A percentile compares a stretch with the other conserved stretches of the same genome.
Evolutionary conservation across 805 yeast genomes (phyloP).

Genomic region (Yamadazyma sp.): DNA sequence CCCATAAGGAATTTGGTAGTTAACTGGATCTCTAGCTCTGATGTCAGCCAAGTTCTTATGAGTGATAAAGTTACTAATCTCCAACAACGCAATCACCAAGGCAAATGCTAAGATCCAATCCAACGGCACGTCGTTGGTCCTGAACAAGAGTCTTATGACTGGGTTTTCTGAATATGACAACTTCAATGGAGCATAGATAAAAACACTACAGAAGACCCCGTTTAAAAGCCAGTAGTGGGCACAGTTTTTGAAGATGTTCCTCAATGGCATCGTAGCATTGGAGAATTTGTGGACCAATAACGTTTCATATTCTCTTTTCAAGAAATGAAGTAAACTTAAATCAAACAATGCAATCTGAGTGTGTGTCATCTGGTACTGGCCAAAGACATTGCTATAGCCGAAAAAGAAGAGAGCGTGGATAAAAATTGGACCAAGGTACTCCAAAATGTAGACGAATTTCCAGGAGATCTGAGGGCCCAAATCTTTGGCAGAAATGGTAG

Average conservation of each 20-base stretch:
- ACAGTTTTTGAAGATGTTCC: slow-evolving; percentile 84
- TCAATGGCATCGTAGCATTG: slow-evolving; percentile 86
- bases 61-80: slow-evolving; percentile 68
- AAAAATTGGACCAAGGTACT: slow-evolving; percentile 86
- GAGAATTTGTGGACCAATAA: slow-evolving; percentile 82
- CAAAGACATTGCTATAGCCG: slow-evolving; percentile 21
- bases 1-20: slow-evolving; percentile 74
- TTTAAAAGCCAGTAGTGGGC: slow-evolving; percentile 91
- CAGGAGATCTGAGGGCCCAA: slow-evolving; percentile 91
- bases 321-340: slow-evolving; percentile 69
- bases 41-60: slow-evolving; percentile 66
- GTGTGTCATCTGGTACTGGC: slow-evolving; percentile 39
- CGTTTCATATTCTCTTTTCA: slow-evolving; percentile 89
- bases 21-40: slow-evolving; percentile 49
- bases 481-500: slow-evolving; percentile 69
- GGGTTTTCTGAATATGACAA: slow-evolving; percentile 13
- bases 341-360: slow-evolving; percentile 56
- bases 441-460: slow-evolving; percentile 86
- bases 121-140: slow-evolving; percentile 43
- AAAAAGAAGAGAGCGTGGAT: slow-evolving; percentile 72
- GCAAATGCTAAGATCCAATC: slow-evolving; percentile 34
- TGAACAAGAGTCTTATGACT: slow-evolving; percentile 36
- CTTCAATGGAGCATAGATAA: slow-evolving; percentile 39
- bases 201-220: slow-evolving; percentile 58
- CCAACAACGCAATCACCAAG: slow-evolving; percentile 52